These are phyloP conservation scores for Xerocomus amazonicus DNA, from an alignment of 1,284 basidiomycete species.

Conservation along the genomic window DNA sequence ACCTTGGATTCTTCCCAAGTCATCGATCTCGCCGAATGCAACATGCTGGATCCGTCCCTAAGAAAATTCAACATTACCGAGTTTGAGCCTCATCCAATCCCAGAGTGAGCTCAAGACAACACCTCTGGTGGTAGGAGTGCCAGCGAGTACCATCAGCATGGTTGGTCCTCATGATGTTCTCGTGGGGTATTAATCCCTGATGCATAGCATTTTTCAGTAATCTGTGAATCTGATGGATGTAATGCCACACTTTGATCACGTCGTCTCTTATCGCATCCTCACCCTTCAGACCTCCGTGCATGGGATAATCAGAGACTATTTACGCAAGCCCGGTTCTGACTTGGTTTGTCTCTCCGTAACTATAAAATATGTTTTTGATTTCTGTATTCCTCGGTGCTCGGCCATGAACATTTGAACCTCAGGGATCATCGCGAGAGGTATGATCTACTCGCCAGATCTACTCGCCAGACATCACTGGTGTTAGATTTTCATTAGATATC, in stretches of 20 bases:
- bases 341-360: slow-evolving; percentile 50
- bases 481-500: no score
- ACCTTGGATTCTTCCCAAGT: no score
- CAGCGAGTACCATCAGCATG: slow-evolving; percentile 26
- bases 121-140: neutral
- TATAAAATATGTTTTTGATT: slow-evolving; percentile 1
- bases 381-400: slow-evolving; percentile 39
- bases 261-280: slow-evolving; percentile 1
- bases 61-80: slow-evolving; percentile 64
- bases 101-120: slow-evolving; percentile 49
- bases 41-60: slow-evolving; percentile 73
- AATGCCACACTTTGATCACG: slow-evolving; percentile 15
- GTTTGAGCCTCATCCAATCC: slow-evolving; percentile 78
- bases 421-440: slow-evolving; percentile 45
- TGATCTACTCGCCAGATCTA: neutral
- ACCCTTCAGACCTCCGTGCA: slow-evolving; percentile 59
- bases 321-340: slow-evolving; percentile 58
- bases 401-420: slow-evolving; percentile 47
- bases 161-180: slow-evolving; percentile 80
- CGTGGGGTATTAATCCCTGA: slow-evolving; percentile 40
- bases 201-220: slow-evolving; percentile 48
- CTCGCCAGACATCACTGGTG: no score
- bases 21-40: neutral
- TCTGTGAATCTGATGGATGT: slow-evolving; percentile 93
- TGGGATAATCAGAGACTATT: slow-evolving; percentile 76